Evolutionary conservation across 129 eudicot genomes (phyloP).

Genomic region (Artemisia argyi): DNA sequence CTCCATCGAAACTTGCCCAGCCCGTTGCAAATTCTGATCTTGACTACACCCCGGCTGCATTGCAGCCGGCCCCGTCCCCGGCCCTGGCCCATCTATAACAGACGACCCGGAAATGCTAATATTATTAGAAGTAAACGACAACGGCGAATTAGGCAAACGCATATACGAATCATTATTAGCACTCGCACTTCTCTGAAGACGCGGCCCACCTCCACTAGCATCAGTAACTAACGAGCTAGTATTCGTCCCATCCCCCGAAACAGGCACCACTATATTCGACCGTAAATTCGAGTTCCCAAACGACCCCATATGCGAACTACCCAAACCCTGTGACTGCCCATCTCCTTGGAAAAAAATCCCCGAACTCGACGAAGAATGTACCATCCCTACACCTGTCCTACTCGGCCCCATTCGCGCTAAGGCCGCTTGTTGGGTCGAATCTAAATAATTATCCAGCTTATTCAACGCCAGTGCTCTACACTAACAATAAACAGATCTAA

Average conservation of each 20-base stretch:
- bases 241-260: constrained; percentile 69
- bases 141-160: constrained; percentile 90
- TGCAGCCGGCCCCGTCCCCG: constrained; percentile 27
- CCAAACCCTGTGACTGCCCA: constrained; percentile 53
- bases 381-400: constrained; percentile 74
- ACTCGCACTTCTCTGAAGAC: constrained; percentile 87
- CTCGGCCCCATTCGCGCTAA: constrained; percentile 75
- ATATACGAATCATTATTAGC: constrained; percentile 70
- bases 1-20: constrained; percentile 54
- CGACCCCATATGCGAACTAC: constrained; percentile 64
- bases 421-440: constrained; percentile 56
- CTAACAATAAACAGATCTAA: neutral
- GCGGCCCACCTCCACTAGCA: constrained; percentile 83
- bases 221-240: constrained; percentile 91
- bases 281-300: constrained; percentile 71
- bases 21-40: constrained; percentile 53
- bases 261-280: constrained; percentile 52
- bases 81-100: constrained; percentile 55
- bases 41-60: constrained; percentile 61
- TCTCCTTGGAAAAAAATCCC: constrained; percentile 88
- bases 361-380: constrained; percentile 79
- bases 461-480: constrained; percentile 58
- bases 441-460: constrained; percentile 71
- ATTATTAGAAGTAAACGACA: constrained; percentile 84
- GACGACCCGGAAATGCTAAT: constrained; percentile 83